Conservation (phyloP, 306 rosid species). For the Dryas octopetala region DNA sequence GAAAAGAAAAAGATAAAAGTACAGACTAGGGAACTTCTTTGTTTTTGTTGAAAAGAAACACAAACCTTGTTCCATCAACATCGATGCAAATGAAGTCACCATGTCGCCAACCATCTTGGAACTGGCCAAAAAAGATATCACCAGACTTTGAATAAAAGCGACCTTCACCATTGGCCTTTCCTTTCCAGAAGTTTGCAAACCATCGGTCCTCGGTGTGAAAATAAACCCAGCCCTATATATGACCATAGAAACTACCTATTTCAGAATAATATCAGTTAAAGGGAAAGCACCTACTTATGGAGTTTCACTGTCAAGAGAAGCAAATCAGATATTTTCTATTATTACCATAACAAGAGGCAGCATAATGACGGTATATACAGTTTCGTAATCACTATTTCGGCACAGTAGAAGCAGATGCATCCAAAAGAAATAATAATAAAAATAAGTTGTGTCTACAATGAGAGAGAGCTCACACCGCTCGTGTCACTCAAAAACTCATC, state of each 20-base stretch:
- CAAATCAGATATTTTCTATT: not conserved
- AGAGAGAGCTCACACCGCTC: too few relatives aligned
- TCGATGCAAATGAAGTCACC: slow-evolving; percentile 79
- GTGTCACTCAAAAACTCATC: too few relatives aligned
- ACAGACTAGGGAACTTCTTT: too few relatives aligned
- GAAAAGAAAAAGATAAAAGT: too few relatives aligned
- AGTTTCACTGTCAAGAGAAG: not conserved
- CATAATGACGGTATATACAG: not conserved
- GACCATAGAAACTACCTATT: slow-evolving; percentile 14
- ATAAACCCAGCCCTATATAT: slow-evolving; percentile 81
- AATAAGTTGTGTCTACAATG: too few relatives aligned
- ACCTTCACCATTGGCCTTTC: slow-evolving; percentile 95
- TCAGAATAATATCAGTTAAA: not conserved
- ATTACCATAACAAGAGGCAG: not conserved
- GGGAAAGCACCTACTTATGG: not conserved
- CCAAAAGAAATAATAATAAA: too few relatives aligned
- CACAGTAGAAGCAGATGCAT: not conserved
- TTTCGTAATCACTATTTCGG: not conserved
- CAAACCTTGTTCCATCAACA: slow-evolving; percentile 73
- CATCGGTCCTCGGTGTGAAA: slow-evolving; percentile 87
- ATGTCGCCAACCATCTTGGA: slow-evolving; percentile 89
- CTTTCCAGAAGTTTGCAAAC: slow-evolving; percentile 99
- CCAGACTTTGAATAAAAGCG: slow-evolving; percentile 88
- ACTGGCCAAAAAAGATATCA: slow-evolving; percentile 80
- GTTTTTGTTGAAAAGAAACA: not conserved